Percentiles rank a stretch among this genome's conserved stretches.
Evolutionary conservation across 164 flowering plant genomes (phyloP).

Genomic region (Piper longum): DNA sequence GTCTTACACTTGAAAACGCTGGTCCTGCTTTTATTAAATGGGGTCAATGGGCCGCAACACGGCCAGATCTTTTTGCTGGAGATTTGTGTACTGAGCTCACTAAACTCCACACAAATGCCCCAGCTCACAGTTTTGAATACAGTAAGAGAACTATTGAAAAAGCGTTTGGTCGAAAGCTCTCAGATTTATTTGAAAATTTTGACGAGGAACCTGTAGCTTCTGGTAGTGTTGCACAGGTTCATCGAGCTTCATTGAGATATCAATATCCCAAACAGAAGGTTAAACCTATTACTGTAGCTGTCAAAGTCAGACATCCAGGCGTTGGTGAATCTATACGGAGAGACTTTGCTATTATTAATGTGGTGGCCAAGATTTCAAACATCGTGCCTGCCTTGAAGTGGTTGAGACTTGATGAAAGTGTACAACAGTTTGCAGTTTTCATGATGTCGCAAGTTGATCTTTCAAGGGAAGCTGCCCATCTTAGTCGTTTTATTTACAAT

Average conservation of each 20-base stretch:
- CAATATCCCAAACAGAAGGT: constrained; percentile 38
- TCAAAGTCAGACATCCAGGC: constrained; percentile 85
- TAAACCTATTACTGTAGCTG: constrained; percentile 65
- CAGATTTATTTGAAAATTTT: constrained; percentile 69
- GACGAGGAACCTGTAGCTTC: constrained; percentile 77
- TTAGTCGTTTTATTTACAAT: constrained; percentile 77
- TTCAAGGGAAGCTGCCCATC: constrained; percentile 88
- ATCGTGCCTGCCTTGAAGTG: constrained; percentile 59
- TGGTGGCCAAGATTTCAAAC: constrained; percentile 45
- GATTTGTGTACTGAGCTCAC: constrained; percentile 63
- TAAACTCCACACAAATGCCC: constrained; percentile 71
- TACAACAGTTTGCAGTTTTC: constrained; percentile 83
- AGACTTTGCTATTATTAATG: constrained; percentile 62
- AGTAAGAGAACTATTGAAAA: constrained; percentile 59
- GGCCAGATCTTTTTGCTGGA: constrained; percentile 72
- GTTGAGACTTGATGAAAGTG: constrained; percentile 84
- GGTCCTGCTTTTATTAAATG: constrained; percentile 92
- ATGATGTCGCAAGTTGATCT: constrained; percentile 95
- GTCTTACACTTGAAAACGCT: constrained; percentile 47
- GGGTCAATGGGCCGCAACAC: constrained; percentile 96
- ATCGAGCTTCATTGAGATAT: constrained; percentile 57
- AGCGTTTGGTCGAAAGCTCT: constrained; percentile 73
- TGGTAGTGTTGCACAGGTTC: constrained; percentile 86
- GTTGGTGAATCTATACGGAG: constrained; percentile 79
- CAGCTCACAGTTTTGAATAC: constrained; percentile 65